These are phyloP conservation scores for Ophiostoma pallidulum DNA, from an alignment of 2,329 filamentous ascomycete species.

Conservation along the genomic window DNA sequence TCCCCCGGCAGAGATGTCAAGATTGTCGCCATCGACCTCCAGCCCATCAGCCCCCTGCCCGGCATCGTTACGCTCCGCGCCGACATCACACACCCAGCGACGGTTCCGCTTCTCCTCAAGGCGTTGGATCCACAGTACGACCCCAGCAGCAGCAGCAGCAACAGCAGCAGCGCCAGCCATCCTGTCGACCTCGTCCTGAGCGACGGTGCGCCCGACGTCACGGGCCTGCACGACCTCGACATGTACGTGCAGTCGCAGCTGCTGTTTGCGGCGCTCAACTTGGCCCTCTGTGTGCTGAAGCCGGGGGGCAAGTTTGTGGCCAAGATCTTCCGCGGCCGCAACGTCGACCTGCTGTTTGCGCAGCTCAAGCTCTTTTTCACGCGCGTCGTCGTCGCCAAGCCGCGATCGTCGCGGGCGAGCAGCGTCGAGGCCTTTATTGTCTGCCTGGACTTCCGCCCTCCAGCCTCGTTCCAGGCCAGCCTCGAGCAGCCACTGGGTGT, in stretches of 20 bases:
- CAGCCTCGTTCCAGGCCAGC: slow-evolving; percentile 63
- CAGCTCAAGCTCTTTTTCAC: slow-evolving; percentile 90
- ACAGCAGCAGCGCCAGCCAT: slow-evolving; percentile 41
- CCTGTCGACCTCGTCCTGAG: slow-evolving; percentile 90
- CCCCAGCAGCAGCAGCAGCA: neutral
- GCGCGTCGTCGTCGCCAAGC: slow-evolving; percentile 83
- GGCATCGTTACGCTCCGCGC: slow-evolving; percentile 88
- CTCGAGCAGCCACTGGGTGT: slow-evolving; percentile 66
- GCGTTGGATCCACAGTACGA: slow-evolving; percentile 70
- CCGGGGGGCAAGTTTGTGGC: slow-evolving; percentile 95
- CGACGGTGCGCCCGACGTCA: slow-evolving; percentile 93
- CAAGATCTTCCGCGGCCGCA: slow-evolving; percentile 91
- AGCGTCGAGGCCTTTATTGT: slow-evolving; percentile 96
- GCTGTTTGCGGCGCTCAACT: slow-evolving; percentile 85
- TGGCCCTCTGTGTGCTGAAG: slow-evolving; percentile 76
- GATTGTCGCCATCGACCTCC: slow-evolving; percentile 91
- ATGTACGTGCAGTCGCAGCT: slow-evolving; percentile 97
- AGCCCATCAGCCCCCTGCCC: slow-evolving; percentile 88
- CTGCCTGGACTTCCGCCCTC: slow-evolving; percentile 79
- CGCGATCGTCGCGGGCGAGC: slow-evolving; percentile 86
- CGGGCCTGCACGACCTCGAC: slow-evolving; percentile 90
- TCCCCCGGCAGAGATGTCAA: slow-evolving; percentile 62
- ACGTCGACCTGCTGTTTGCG: slow-evolving; percentile 91
- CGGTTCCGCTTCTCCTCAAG: slow-evolving; percentile 76
- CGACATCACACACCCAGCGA: slow-evolving; percentile 95